Evolutionary conservation across 2,329 filamentous ascomycete species (phyloP).

Genomic region (Aotearoamyces nothofagi): DNA sequence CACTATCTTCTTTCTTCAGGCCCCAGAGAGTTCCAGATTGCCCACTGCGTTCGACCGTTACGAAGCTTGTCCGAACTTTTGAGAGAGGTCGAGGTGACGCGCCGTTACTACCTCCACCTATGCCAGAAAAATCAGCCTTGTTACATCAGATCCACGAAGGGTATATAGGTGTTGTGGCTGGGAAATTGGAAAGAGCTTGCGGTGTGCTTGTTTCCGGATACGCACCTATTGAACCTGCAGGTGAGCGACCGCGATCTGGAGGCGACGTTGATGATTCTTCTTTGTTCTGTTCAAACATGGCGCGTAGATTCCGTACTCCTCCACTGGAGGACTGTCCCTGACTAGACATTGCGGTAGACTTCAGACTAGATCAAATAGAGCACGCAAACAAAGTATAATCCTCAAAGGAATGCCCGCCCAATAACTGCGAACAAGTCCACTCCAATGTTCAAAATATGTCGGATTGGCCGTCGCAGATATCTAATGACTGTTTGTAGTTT

Average conservation of each 20-base stretch:
- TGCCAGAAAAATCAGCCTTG: neutral
- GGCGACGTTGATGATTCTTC: constrained; percentile 39
- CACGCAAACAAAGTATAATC: too few species aligned
- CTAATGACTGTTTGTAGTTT: too few species aligned
- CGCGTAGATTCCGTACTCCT: constrained; percentile 47
- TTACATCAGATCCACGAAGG: neutral
- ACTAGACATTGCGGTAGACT: too few species aligned
- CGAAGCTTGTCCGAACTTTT: constrained; percentile 61
- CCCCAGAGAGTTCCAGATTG: constrained; percentile 25
- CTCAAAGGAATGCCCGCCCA: too few species aligned
- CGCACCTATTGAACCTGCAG: constrained; percentile 34
- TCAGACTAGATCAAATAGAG: too few species aligned
- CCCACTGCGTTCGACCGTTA: constrained; percentile 45
- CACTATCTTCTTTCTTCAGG: constrained; percentile 22
- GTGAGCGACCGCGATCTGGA: constrained; percentile 51
- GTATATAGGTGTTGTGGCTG: neutral
- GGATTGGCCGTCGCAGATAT: too few species aligned
- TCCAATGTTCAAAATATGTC: too few species aligned
- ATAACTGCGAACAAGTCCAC: too few species aligned
- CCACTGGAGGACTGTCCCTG: too few species aligned
- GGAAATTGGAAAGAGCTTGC: neutral
- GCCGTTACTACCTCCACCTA: constrained; percentile 11
- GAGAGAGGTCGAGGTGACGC: constrained; percentile 51
- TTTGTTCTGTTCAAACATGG: constrained; percentile 70
- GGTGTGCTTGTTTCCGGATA: constrained; percentile 1